Base-by-base conservation (phyloP, 1,284 basidiomycete species). In the Rhizoctonia solani region DNA sequence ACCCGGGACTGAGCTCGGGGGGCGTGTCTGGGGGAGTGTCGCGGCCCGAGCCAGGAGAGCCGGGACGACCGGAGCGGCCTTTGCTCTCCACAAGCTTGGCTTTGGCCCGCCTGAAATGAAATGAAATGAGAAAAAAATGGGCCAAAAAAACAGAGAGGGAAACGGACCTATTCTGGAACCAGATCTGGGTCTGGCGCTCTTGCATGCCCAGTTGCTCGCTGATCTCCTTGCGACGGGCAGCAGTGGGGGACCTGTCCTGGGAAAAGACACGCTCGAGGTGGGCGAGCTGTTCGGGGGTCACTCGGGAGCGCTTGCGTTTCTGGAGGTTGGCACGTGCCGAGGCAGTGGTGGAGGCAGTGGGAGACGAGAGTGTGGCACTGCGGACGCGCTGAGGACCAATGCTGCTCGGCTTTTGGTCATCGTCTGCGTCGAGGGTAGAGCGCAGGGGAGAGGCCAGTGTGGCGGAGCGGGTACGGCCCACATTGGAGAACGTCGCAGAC, bases 131-230 rank as follows among this genome's bases (percentile, higher is more conserved):
- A 1, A 46, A 39, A 30, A 50, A n/a, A n/a, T n/a, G n/a, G n/a
- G n/a, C n/a, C 42, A 50, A 54, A 21, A 2, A 46, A 27, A 30
- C 42, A 34, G 41, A 41, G 41, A 59, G 34, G 44, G 30, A 27
- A 29, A 74, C 82, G 55, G 70, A 89, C 89, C 90, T 81, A 73
- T 92, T 92, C 75, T 92, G 90, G 74, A 91, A 92, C 90, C 90
- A 92, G 66, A 92, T 89, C 76, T 92, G 90, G 0, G 88, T 90
- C 79, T 92, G 90, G 44, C 89, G 85, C 77, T 92, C 90, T 68
- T 88, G 83, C 87, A 92, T 91, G 19, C 88, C 88, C n/a, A 92
- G 79, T 68, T 83, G 76, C 37, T 86, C 82, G 67, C 87, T 86
- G 63, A 92, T 90, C 72, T 90, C 89, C 69, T 84, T 84, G 55